Percentiles rank a stretch among this genome's conserved stretches.
Conservation (phyloP, 176 grass and related monocot species). For the Musa beccarii region DNA sequence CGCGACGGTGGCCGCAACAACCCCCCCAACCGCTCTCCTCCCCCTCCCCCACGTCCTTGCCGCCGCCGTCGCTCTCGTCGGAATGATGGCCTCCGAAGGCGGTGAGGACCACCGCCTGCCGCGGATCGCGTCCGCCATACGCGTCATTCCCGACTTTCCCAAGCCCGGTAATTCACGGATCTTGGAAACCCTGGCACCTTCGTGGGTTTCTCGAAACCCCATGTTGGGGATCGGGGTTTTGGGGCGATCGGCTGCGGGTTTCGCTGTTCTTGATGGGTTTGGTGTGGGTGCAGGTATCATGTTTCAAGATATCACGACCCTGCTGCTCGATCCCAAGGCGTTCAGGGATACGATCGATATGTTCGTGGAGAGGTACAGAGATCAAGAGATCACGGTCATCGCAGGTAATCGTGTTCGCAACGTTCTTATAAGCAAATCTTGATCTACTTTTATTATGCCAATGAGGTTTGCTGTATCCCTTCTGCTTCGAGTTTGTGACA, state of each 20-base stretch:
- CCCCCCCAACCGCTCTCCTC: not conserved
- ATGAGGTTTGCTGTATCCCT: too few relatives aligned
- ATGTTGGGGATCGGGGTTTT: not conserved
- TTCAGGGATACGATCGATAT: constrained; percentile 80
- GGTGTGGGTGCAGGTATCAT: constrained; percentile 42
- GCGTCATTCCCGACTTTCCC: constrained; percentile 86
- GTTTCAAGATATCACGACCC: constrained; percentile 95
- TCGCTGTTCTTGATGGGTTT: not conserved
- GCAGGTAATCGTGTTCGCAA: constrained; percentile 39
- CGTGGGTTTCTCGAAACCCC: too few relatives aligned
- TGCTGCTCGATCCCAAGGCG: constrained; percentile 62
- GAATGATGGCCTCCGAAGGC: constrained; percentile 30
- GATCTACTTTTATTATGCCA: not conserved
- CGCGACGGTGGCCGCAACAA: too few relatives aligned
- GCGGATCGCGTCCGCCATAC: constrained; percentile 67
- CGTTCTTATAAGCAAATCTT: not conserved
- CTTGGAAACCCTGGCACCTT: not conserved
- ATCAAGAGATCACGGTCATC: constrained; percentile 58
- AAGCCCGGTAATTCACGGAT: constrained; percentile 44
- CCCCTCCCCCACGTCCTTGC: not conserved
- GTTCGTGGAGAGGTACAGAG: constrained; percentile 85
- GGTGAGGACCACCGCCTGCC: constrained; percentile 38
- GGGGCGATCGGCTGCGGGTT: not conserved
- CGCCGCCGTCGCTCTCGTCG: not conserved
- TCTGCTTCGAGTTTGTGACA: too few relatives aligned